A percentile compares a stretch with the other conserved stretches of the same genome.
Evolutionary conservation across 2,329 filamentous ascomycete species (phyloP).

Genomic region (Hirsutella rhossiliensis): DNA sequence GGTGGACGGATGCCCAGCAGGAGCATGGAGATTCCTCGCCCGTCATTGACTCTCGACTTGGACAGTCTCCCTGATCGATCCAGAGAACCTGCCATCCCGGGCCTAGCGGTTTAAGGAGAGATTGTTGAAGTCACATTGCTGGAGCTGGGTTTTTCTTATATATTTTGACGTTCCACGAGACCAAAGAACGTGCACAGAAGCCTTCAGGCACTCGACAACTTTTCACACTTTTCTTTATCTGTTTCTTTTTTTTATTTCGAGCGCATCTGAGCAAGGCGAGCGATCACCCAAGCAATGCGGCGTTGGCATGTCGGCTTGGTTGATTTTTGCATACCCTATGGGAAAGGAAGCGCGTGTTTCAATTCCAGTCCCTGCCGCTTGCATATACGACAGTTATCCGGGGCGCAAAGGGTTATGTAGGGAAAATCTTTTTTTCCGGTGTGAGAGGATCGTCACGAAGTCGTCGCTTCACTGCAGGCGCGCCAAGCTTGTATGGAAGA

Average conservation of each 20-base stretch:
- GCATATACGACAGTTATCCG: too few relatives aligned
- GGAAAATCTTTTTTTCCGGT: too few relatives aligned
- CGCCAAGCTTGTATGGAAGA: too few relatives aligned
- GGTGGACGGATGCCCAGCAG: constrained; percentile 41
- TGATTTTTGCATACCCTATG: background rate
- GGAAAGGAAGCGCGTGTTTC: background rate
- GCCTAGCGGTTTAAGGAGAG: background rate
- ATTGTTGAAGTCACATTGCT: background rate
- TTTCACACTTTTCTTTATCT: background rate
- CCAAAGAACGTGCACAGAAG: background rate
- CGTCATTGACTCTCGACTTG: constrained; percentile 7
- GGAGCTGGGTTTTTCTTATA: background rate
- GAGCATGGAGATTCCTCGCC: constrained; percentile 41
- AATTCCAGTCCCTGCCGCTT: too few relatives aligned
- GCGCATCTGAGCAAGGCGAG: too few relatives aligned
- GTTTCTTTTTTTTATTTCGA: background rate
- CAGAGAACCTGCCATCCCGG: background rate
- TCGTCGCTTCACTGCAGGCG: too few relatives aligned
- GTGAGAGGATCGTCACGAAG: too few relatives aligned
- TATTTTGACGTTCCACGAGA: background rate
- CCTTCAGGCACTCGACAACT: too few relatives aligned
- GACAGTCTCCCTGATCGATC: background rate
- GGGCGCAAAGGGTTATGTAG: too few relatives aligned
- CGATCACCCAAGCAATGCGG: background rate
- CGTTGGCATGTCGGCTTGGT: background rate